Evolutionary conservation across 2,329 filamentous ascomycete genomes (phyloP), one percentile per base, ranked within the genome.

Genomic region (Paraphaeosphaeria minitans): DNA sequence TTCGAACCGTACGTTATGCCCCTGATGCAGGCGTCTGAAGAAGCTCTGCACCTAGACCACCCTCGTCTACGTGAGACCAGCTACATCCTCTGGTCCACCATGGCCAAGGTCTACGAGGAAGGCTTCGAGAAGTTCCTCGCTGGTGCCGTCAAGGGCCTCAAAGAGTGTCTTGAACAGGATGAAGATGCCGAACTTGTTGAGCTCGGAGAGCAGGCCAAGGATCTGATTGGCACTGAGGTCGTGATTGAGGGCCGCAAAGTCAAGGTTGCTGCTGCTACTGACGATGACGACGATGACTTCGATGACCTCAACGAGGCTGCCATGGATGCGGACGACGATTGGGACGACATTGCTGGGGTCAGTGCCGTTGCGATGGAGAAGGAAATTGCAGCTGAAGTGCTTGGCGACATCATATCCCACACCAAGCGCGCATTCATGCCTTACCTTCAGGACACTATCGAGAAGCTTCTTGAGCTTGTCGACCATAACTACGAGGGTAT

Each of bases 21-120:
- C 43, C 84, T 98, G 58, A 97, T 99, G 91, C 85, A 89, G 70
- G 90, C 94, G 14, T 97, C 92, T 66, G 93, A 97, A 79, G 93
- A 97, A 78, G 93, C 91, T 56, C 84, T 98, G 2, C 84, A 90
- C 68, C 87, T 99, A 2, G 93, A 92, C 68, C 93, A 97, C 80
- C 91, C 93, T 43, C 87, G 93, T 57, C 87, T 98, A 53, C 91
- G 93, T 78, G 95, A 99, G 82, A 97, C 93, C 62, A 97, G 92
- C 75, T 99, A 97, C 80, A 96, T 98, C 62, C 85, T 99, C 55
- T 99, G 95, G 94, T 93, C 92, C 65, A 92, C 91, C 42, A 88
- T 99, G 74, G 90, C 94, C 62, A 96, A 96, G 81, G 92, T 98
- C 10, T 98, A 98, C 78, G 89, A 90, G 70, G 90, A 92, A 72